Base-by-base conservation (phyloP, 2,329 filamentous ascomycete genomes). In the Trichophyton mentagrophytes region DNA sequence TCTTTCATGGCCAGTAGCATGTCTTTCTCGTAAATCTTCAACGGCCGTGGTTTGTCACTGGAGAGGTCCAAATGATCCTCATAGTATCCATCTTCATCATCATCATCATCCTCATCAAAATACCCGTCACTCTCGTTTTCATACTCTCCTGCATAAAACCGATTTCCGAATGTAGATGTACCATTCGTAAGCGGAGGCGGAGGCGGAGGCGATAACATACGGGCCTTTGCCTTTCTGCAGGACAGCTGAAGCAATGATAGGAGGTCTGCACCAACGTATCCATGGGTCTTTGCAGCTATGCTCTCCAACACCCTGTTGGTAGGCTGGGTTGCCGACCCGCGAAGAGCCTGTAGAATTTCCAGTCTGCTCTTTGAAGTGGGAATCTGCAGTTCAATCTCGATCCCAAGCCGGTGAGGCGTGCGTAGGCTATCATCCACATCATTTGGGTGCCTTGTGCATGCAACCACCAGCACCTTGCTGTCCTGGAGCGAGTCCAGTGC, bases 191-290 rank as follows among this genome's bases (percentile, higher is more conserved):
- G 27, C n/a, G 20, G 9, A 20, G 27, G 27, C 27, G 27, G 27
- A 25, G 49, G 49, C 4, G 13, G 5, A 30, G 49, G 9, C 15
- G 49, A 11, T 13, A 53, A 36, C 25, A 61, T 68, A 46, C 73
- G 69, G 63, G 70, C 70, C 61, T 74, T 69, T 61, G 70, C 66
- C 66, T 72, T 71, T 62, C 75, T 67, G 68, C 76, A 71, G 8
- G 85, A 81, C 51, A 79, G 72, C 56, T 80, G 74, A 56, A 87
- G 77, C 0, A 96, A 77, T 13, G 80, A 81, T n/a, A 78, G 76
- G 1, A 96, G 77, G 70, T 96, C 91, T 1, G 82, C 81, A 3
- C 88, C 87, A 36, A 89, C 95, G 71, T 89, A 96, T 3, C 91
- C 92, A 68, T 96, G 90, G 0, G 91, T 95, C 61, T 84, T 83